These are phyloP conservation scores for Knoxdaviesia capensis DNA, from an alignment of 2,329 filamentous ascomycete species.

Conservation along the genomic window DNA sequence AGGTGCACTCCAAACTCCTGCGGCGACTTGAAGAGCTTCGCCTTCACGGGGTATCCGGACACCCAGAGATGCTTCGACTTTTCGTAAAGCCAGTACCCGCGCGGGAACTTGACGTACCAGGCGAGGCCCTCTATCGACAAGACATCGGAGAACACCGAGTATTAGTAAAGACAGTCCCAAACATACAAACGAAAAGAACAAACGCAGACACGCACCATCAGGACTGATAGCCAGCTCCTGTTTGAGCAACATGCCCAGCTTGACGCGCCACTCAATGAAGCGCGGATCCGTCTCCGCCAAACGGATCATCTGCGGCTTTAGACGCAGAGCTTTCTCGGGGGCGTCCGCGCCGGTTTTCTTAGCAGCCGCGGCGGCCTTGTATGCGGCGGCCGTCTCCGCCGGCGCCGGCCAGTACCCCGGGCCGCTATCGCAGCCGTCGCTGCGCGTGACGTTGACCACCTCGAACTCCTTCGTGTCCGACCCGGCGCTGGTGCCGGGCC, in stretches of 20 bases:
- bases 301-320: constrained; percentile 21
- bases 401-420: constrained; percentile 22
- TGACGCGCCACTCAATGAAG: constrained; percentile 23
- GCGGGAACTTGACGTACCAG: constrained; percentile 23
- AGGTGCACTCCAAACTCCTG: constrained; percentile 31
- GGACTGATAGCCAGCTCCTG: constrained; percentile 21
- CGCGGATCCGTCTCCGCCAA: constrained; percentile 21
- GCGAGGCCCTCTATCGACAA: constrained; percentile 17
- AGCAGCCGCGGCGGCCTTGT: constrained; percentile 8
- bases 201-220: constrained; percentile 13
- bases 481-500: not conserved
- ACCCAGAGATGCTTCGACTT: constrained; percentile 28
- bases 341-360: constrained; percentile 18
- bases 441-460: constrained; percentile 20
- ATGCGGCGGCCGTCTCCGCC: constrained; percentile 2
- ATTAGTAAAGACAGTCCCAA: not conserved
- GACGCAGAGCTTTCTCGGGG: constrained; percentile 15
- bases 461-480: constrained; percentile 13
- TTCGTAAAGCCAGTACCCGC: constrained; percentile 25
- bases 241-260: constrained; percentile 23
- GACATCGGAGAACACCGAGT: not conserved
- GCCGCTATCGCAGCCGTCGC: constrained; percentile 23
- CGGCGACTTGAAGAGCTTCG: constrained; percentile 28
- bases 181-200: not conserved
- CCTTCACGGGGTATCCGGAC: constrained; percentile 26